phyloP scores from a whole-genome alignment of 768 basidiomycete genomes.

The Calocera cornea region DNA sequence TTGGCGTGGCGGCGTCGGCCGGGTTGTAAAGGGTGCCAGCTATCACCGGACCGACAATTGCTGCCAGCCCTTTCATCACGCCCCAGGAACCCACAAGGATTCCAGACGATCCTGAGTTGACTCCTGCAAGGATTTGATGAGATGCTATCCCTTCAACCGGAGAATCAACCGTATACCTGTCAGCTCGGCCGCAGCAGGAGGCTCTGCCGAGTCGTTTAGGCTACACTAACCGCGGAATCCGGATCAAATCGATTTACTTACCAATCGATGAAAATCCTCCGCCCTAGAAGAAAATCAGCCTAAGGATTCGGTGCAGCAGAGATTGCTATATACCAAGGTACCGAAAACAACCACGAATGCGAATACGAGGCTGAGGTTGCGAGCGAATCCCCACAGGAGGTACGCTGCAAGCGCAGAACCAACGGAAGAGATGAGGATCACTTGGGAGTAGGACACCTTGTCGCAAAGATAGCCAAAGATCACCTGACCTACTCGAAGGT shows the following conservation, averaged over 20 bases:
- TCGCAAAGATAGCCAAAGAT: conserved; percentile 1
- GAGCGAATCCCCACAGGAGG: not conserved
- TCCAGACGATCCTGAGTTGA: not conserved
- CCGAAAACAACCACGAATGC: conserved; percentile 2
- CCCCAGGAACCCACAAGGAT: not conserved
- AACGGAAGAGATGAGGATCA: not conserved
- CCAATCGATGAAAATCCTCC: not conserved
- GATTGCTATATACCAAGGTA: not conserved
- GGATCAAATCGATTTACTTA: too few species aligned
- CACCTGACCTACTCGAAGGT: not conserved
- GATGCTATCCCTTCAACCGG: too few species aligned
- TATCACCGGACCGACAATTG: conserved; percentile 1
- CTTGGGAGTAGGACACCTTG: not conserved
- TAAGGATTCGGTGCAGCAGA: not conserved
- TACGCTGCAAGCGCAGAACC: conserved; percentile 3
- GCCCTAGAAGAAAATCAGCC: not conserved
- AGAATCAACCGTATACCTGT: too few species aligned
- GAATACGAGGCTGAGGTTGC: not conserved
- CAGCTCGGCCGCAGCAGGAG: too few species aligned
- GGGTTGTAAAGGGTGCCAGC: not conserved
- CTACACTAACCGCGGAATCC: too few species aligned
- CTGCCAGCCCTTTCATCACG: not conserved
- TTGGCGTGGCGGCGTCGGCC: not conserved
- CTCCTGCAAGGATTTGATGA: not conserved
- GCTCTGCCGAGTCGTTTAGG: too few species aligned